A percentile compares a stretch with the other conserved stretches of the same genome.
These are phyloP conservation scores for Echeveria elegans DNA, from an alignment of 164 flowering plant species.

Conservation along the genomic window DNA sequence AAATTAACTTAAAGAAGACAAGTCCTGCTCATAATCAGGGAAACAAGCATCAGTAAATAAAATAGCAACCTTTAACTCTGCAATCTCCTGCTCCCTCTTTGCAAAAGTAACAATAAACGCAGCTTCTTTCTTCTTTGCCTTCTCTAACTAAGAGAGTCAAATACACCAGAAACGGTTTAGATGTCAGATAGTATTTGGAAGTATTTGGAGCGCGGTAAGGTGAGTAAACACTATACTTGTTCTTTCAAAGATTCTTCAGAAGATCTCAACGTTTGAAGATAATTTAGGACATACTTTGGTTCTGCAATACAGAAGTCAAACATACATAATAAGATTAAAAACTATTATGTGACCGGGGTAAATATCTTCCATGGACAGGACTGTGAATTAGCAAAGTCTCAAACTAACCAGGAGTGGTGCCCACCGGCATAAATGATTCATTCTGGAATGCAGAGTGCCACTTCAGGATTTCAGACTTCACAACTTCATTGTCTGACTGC, in stretches of 20 bases:
- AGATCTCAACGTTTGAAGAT: slow-evolving; percentile 61
- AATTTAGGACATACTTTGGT: slow-evolving; percentile 56
- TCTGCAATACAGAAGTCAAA: slow-evolving; percentile 29
- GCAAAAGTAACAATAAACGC: slow-evolving; percentile 95
- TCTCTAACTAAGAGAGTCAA: slow-evolving; percentile 56
- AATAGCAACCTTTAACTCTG: slow-evolving; percentile 66
- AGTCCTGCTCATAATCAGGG: neutral
- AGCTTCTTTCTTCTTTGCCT: slow-evolving; percentile 97
- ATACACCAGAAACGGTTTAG: slow-evolving; percentile 1
- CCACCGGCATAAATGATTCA: slow-evolving; percentile 53
- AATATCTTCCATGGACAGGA: neutral
- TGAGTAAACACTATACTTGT: slow-evolving; percentile 39
- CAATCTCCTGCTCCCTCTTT: slow-evolving; percentile 93
- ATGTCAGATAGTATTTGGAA: neutral
- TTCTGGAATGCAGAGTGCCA: slow-evolving; percentile 86
- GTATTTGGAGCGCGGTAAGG: neutral
- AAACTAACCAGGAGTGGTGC: slow-evolving; percentile 53
- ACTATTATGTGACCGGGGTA: neutral
- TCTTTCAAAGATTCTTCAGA: slow-evolving; percentile 87
- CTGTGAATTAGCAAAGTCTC: neutral
- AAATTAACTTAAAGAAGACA: neutral
- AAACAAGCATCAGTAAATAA: neutral
- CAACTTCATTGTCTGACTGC: slow-evolving; percentile 75
- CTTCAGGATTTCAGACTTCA: slow-evolving; percentile 76
- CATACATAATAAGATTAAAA: neutral